A percentile compares a stretch with the other conserved stretches of the same genome.
These are phyloP conservation scores for Moniliella sp. DNA, from an alignment of 1,284 basidiomycete species.

Conservation along the genomic window DNA sequence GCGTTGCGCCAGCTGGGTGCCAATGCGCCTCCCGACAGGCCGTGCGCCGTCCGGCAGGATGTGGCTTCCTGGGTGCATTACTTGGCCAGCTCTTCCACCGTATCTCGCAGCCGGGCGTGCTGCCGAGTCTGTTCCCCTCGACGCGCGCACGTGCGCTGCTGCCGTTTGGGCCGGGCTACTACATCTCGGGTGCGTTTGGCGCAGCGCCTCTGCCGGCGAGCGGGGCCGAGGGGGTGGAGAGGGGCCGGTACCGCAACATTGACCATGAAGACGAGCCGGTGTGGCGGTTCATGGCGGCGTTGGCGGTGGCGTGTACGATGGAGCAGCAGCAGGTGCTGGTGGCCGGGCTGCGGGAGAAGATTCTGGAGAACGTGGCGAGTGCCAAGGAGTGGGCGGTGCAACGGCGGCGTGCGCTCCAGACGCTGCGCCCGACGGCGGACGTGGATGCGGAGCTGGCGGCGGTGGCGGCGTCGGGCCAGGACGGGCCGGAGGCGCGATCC, in stretches of 20 bases:
- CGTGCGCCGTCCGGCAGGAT: too few relatives aligned
- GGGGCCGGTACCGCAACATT: too few relatives aligned
- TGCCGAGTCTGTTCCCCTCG: slow-evolving; percentile 69
- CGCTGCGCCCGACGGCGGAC: too few relatives aligned
- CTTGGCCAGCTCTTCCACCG: slow-evolving; percentile 65
- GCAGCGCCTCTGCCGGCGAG: neutral
- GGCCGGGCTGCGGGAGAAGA: slow-evolving; percentile 65
- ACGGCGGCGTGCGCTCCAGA: too few relatives aligned
- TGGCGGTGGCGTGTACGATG: slow-evolving; percentile 66
- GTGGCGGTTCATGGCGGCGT: slow-evolving; percentile 70
- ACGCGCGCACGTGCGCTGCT: too few relatives aligned
- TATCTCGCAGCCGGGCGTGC: slow-evolving; percentile 45
- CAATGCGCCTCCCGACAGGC: too few relatives aligned
- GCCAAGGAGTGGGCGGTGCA: slow-evolving; percentile 40
- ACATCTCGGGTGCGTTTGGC: neutral
- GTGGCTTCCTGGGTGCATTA: too few relatives aligned
- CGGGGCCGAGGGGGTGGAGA: neutral
- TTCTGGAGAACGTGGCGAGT: slow-evolving; percentile 59
- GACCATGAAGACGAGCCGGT: slow-evolving; percentile 70
- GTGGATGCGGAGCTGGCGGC: too few relatives aligned
- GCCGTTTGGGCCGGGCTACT: neutral
- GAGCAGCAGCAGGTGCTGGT: slow-evolving; percentile 69
- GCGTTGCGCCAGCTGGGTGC: slow-evolving; percentile 48
- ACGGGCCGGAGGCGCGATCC: slow-evolving; percentile 9
- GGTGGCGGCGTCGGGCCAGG: too few relatives aligned